Evolutionary conservation across 1,284 basidiomycete genomes (phyloP), one percentile per base, ranked within the genome.

Genomic region (Melampsora abietis-canadensis): DNA sequence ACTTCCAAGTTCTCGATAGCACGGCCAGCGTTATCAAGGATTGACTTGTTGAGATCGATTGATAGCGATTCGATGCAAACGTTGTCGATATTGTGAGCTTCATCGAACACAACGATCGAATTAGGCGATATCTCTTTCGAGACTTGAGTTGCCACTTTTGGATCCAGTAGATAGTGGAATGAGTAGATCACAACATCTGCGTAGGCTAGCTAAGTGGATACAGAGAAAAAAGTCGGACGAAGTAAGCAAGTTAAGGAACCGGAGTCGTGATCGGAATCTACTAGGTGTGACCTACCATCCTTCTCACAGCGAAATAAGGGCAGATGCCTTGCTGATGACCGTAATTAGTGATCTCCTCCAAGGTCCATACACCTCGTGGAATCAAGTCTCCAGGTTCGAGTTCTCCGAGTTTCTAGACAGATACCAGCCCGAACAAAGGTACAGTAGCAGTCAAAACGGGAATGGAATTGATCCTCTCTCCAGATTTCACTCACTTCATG

Each of bases 21-120:
- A 77, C 94, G 87, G 3, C 89, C 87, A 1, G 96, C 96, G 8
- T 92, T 92, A 80, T 99, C 96, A 34, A 99, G 85, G 92, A 98
- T 98, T 0, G 96, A 96, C 48, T 96, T 86, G n/a, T 95, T 98
- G 64, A 99, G 85, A 81, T 99, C 96, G 79, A 99, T 97, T 77
- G 93, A 96, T 60, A 99, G 85, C 0, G 95, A 97, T 81, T 99
- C 96, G 81, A 99, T 96, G 83, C 96, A 99, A 68, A 99, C 96
- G 82, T 99, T 99, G 82, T 99, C 94, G 76, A 99, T 99, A 81
- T 99, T 99, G 84, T 99, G 96, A 8, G 96, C 96, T 82, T 99
- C 96, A 81, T 99, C 96, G 80, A 99, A 99, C 0, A 99, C 94
- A 61, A 99, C 94, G 75, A 99, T 99, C 59, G 93, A 89, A 81